Base-by-base conservation (phyloP, 2,329 filamentous ascomycete genomes). In the Alternaria infectoria region DNA sequence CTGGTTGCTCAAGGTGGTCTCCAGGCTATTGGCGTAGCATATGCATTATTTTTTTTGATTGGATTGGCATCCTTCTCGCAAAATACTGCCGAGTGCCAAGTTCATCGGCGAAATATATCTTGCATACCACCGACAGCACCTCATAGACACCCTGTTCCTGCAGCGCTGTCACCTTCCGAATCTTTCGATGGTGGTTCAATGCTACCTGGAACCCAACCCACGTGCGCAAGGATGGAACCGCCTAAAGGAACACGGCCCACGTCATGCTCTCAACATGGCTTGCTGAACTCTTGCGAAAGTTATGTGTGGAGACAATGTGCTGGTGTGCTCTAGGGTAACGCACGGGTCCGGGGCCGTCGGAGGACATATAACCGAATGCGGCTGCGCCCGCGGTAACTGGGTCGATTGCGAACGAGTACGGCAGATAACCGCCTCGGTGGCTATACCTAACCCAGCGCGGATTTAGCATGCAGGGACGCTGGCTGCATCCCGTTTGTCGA, bases 151-250 rank as follows among this genome's bases (percentile, higher is more conserved):
- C 50, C 40, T 54, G 57, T 45, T 26, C 13, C 26, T 36, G 19
- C 19, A 19, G 40, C 52, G 40, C 50, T 57, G 54, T 61, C 26
- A 61, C 59, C 51, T 51, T 30, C 52, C 51, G 46, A 43, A 45
- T 28, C 46, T 40, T 30, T 60, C 30, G 30, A 51, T 13, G 19
- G 26, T 23, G 17, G 47, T 19, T 28, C 7, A 6, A 23, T 15
- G 13, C 17, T 23, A 40, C 36, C 36, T 10, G 36, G 49, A 30
- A 26, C 23, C 28, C 13, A 5, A 19, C 49, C 28, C 32, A 32
- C 28, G 49, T 15, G 28, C 49, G 15, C 36, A 51, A 13, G 6
- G 9, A 19, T 5, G 28, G 32, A 32, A 11, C 28, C 9, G 30
- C 32, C 25, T 12, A 51, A 51, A 36, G 13, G 19, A 15, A 0